Evolutionary conservation across 495 filamentous ascomycete species (phyloP).

Genomic region (Xylaria cubensis): DNA sequence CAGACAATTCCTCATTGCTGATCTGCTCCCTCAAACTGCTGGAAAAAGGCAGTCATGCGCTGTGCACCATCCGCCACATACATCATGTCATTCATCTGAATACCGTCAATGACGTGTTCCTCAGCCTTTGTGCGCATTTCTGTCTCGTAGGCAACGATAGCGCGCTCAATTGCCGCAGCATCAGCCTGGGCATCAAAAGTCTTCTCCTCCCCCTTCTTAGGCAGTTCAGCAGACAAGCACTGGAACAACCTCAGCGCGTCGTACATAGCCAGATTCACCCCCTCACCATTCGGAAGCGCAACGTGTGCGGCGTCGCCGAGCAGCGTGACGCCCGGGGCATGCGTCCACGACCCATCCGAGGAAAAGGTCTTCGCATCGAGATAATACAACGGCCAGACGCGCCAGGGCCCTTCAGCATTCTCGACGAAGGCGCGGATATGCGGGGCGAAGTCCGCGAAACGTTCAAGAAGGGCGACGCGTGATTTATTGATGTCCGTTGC

Average conservation of each 20-base stretch:
- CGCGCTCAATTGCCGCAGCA: constrained; percentile 12
- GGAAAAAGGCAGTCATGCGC: constrained; percentile 21
- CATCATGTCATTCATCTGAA: constrained; percentile 20
- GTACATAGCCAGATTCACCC: constrained; percentile 44
- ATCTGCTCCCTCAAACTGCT: background rate
- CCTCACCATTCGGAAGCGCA: constrained; percentile 40
- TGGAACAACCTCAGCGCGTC: constrained; percentile 34
- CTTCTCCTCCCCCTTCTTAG: background rate
- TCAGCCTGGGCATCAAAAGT: background rate
- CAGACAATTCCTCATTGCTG: background rate
- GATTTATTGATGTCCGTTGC: background rate
- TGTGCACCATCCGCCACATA: constrained; percentile 10
- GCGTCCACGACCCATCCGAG: constrained; percentile 34
- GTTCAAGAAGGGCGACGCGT: constrained; percentile 20
- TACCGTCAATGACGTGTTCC: constrained; percentile 11
- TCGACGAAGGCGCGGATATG: constrained; percentile 37
- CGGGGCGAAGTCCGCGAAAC: constrained; percentile 38
- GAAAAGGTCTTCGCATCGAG: constrained; percentile 26
- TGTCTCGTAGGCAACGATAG: constrained; percentile 11
- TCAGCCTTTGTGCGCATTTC: constrained; percentile 9
- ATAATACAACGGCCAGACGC: constrained; percentile 42
- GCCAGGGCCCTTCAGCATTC: constrained; percentile 35
- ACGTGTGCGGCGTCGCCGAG: constrained; percentile 68
- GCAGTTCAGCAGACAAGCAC: constrained; percentile 8
- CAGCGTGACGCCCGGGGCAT: constrained; percentile 53